phyloP scores from a whole-genome alignment of 352 stramenopile species.

The Globisporangium heterothallicum region DNA sequence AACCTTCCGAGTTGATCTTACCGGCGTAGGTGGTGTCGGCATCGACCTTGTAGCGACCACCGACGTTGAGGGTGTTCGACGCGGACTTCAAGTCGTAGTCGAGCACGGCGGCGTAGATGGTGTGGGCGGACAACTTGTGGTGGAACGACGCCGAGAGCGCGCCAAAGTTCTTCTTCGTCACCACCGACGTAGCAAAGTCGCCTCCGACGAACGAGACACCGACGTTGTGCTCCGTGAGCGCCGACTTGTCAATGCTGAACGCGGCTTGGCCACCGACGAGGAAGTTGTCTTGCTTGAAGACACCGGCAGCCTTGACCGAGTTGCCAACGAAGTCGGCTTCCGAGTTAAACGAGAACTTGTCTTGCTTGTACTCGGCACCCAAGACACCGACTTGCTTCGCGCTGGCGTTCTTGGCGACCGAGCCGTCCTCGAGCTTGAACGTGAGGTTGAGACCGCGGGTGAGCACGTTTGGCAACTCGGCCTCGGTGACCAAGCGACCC shows the following conservation, averaged over 20 bases:
- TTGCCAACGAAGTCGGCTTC: slow-evolving; percentile 75
- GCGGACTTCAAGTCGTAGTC: slow-evolving; percentile 83
- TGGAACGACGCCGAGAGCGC: slow-evolving; percentile 77
- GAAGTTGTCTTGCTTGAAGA: slow-evolving; percentile 59
- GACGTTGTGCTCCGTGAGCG: slow-evolving; percentile 74
- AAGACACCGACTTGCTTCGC: slow-evolving; percentile 70
- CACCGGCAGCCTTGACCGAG: slow-evolving; percentile 48
- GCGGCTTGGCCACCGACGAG: slow-evolving; percentile 59
- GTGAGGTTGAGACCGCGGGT: slow-evolving; percentile 74
- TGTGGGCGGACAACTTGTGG: slow-evolving; percentile 74
- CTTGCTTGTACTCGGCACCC: slow-evolving; percentile 76
- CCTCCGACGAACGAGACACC: slow-evolving; percentile 58
- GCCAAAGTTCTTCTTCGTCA: slow-evolving; percentile 82
- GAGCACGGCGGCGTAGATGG: slow-evolving; percentile 69
- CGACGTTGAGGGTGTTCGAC: slow-evolving; percentile 73
- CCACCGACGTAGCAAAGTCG: slow-evolving; percentile 67
- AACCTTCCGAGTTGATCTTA: slow-evolving; percentile 82
- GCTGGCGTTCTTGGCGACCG: slow-evolving; percentile 65
- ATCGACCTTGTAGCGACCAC: slow-evolving; percentile 72
- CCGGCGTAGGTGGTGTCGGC: slow-evolving; percentile 71
- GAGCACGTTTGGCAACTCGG: slow-evolving; percentile 71
- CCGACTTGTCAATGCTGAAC: slow-evolving; percentile 82
- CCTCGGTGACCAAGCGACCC: slow-evolving; percentile 70
- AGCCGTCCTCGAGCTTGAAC: slow-evolving; percentile 82
- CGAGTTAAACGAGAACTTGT: slow-evolving; percentile 62